A percentile compares a stretch with the other conserved stretches of the same genome.
Conservation (phyloP, 345 rosid species). For the Boechera retrofracta region DNA sequence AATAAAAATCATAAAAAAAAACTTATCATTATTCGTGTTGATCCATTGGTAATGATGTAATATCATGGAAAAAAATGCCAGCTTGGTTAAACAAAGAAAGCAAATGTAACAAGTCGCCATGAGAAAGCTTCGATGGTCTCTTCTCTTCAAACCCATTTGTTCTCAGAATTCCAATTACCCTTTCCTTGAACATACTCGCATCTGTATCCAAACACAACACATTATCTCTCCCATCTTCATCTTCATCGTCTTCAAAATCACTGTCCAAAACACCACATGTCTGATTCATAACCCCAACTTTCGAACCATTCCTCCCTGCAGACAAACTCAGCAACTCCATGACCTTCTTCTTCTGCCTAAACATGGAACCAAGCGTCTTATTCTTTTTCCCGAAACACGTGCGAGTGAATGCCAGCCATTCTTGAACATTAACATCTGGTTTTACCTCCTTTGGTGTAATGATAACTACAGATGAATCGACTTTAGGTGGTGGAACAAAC, state of each 20-base stretch:
- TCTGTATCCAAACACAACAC: slow-evolving; percentile 47
- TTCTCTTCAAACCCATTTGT: slow-evolving; percentile 65
- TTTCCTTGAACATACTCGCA: slow-evolving; percentile 60
- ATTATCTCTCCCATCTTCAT: slow-evolving; percentile 33
- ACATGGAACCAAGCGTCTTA: slow-evolving; percentile 83
- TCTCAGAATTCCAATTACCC: slow-evolving; percentile 53
- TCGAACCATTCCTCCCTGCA: slow-evolving; percentile 34
- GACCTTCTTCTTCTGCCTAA: slow-evolving; percentile 92
- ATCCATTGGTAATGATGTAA: slow-evolving; percentile 34
- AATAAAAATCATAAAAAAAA: neutral
- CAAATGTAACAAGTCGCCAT: slow-evolving; percentile 63
- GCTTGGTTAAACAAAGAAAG: slow-evolving; percentile 70
- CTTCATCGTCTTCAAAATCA: slow-evolving; percentile 25
- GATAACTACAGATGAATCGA: slow-evolving; percentile 81
- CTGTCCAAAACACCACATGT: neutral
- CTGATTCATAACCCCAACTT: slow-evolving; percentile 13
- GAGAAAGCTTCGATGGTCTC: slow-evolving; percentile 79
- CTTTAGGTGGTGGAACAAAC: slow-evolving; percentile 84
- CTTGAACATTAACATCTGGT: slow-evolving; percentile 62
- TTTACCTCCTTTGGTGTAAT: slow-evolving; percentile 73
- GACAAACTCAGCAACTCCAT: slow-evolving; percentile 56
- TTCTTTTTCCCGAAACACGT: slow-evolving; percentile 85
- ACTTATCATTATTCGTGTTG: slow-evolving; percentile 27
- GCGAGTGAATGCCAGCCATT: slow-evolving; percentile 82
- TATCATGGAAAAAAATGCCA: slow-evolving; percentile 67